phyloP scores from a whole-genome alignment of 169 alveolate species.

The Eimeria tenella region DNA sequence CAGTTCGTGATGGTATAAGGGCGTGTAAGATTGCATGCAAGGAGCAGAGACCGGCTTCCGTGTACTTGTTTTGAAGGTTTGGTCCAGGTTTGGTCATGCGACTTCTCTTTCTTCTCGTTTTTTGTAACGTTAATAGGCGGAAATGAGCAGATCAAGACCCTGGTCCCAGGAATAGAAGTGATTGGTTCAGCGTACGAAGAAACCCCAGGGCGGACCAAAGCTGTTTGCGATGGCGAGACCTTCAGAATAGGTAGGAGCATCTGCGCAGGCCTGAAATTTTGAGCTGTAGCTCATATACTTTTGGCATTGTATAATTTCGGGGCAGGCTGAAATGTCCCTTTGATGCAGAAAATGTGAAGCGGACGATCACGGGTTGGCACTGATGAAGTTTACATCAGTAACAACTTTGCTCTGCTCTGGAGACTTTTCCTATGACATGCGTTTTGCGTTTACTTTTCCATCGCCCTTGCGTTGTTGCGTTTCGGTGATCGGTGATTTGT shows the following conservation, averaged over 20 bases:
- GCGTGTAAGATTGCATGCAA: too few species aligned
- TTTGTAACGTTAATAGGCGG: constrained; percentile 85
- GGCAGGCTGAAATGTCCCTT: background rate
- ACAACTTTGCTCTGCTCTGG: too few species aligned
- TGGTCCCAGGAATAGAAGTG: constrained; percentile 87
- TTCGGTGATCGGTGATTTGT: background rate
- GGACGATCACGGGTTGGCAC: too few species aligned
- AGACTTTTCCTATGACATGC: too few species aligned
- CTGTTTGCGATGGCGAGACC: constrained; percentile 87
- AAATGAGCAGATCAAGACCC: constrained; percentile 84
- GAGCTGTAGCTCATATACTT: background rate
- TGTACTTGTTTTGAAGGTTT: too few species aligned
- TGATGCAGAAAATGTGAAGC: too few species aligned
- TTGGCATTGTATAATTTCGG: background rate
- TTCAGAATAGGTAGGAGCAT: constrained; percentile 77
- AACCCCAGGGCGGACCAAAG: constrained; percentile 91
- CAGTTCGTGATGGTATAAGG: too few species aligned
- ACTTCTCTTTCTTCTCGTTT: background rate
- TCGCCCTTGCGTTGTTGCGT: background rate
- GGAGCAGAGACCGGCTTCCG: too few species aligned
- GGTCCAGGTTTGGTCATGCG: background rate
- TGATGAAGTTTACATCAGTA: too few species aligned
- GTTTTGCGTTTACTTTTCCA: too few species aligned
- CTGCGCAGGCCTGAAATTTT: background rate
- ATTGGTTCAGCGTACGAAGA: constrained; percentile 92